A percentile compares a stretch with the other conserved stretches of the same genome.
Evolutionary conservation across 495 filamentous ascomycete species (phyloP).

Genomic region (Diplogelasinospora grovesii): DNA sequence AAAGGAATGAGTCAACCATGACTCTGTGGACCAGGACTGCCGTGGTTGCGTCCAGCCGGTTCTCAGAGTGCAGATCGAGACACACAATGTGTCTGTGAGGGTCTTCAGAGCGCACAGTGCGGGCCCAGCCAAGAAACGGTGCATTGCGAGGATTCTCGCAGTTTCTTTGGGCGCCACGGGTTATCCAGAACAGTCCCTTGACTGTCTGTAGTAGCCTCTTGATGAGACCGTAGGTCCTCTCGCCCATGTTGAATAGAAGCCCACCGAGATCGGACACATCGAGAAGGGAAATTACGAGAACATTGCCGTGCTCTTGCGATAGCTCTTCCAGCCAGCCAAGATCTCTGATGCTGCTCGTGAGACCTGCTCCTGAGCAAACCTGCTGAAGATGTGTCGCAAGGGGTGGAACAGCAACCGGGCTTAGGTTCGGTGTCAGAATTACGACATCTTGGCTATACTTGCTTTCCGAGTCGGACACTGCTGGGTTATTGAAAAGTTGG

Average conservation of each 20-base stretch:
- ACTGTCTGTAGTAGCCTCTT: conserved; percentile 7
- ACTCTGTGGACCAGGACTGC: conserved; percentile 34
- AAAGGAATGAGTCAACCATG: conserved; percentile 49
- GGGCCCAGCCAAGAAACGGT: conserved; percentile 17
- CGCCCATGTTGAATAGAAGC: conserved; percentile 19
- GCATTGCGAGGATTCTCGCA: conserved; percentile 13
- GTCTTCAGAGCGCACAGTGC: conserved; percentile 26
- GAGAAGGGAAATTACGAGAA: conserved; percentile 19
- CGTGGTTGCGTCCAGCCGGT: neutral
- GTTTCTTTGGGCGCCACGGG: conserved; percentile 17
- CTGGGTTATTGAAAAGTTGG: neutral
- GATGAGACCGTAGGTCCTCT: conserved; percentile 14
- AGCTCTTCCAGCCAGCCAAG: neutral
- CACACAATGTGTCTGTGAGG: conserved; percentile 18
- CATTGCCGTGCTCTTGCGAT: neutral
- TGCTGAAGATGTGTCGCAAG: neutral
- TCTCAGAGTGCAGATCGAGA: conserved; percentile 15
- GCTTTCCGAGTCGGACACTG: neutral
- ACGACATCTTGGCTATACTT: neutral
- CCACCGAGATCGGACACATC: conserved; percentile 10
- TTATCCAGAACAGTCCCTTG: conserved; percentile 24
- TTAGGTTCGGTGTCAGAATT: conserved; percentile 2
- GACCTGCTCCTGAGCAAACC: neutral
- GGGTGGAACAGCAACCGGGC: neutral
- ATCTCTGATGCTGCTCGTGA: neutral